These are phyloP conservation scores for Trichomonas vaginalis DNA, from an alignment of 208 protist genomes.

Conservation along the genomic window DNA sequence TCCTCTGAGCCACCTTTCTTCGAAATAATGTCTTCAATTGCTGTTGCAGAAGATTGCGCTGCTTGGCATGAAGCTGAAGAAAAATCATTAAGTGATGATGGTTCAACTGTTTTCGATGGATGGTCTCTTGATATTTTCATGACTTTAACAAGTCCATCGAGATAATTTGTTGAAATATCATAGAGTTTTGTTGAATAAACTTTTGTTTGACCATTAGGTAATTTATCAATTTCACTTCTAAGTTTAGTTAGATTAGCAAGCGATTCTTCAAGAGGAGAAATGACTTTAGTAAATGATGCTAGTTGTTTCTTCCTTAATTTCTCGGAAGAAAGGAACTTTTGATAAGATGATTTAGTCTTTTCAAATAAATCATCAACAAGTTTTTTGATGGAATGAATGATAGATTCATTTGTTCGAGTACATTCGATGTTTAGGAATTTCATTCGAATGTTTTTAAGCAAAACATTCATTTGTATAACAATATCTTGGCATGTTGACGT, in stretches of 20 bases:
- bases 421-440: no score
- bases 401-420: no score
- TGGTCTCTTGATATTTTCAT: background rate
- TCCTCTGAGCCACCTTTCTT: background rate
- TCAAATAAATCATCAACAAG: background rate
- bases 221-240: background rate
- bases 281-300: background rate
- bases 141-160: background rate
- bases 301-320: background rate
- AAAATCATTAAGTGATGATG: background rate
- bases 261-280: background rate
- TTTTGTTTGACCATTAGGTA: background rate
- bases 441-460: no score
- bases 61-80: background rate
- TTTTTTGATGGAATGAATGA: background rate
- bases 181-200: background rate
- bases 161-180: background rate
- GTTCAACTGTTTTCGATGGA: background rate
- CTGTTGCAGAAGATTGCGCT: background rate
- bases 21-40: background rate
- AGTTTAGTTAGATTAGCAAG: background rate
- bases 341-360: background rate
- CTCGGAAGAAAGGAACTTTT: no score
- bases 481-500: no score
- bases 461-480: no score